A percentile compares a stretch with the other conserved stretches of the same genome.
phyloP scores from a whole-genome alignment of 495 filamentous ascomycete genomes.

The Penicillium coprophilum region DNA sequence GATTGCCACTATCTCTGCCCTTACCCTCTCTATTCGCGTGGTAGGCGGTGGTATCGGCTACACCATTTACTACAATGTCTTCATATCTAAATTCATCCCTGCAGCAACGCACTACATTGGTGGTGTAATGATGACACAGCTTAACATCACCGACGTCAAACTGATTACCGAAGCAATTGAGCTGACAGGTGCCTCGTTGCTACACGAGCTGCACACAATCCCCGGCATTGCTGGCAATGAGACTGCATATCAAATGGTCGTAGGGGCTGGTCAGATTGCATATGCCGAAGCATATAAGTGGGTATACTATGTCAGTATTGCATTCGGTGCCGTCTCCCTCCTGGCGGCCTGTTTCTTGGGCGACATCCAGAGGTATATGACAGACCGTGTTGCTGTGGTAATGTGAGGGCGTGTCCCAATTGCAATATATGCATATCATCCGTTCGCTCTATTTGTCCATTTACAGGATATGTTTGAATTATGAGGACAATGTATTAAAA shows the following conservation, averaged over 20 bases:
- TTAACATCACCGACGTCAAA: constrained; percentile 52
- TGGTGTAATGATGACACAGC: constrained; percentile 49
- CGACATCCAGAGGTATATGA: constrained; percentile 64
- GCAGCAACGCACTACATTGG: constrained; percentile 52
- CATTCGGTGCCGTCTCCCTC: constrained; percentile 63
- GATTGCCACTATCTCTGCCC: constrained; percentile 70
- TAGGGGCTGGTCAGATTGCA: constrained; percentile 60
- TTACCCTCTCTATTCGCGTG: constrained; percentile 72
- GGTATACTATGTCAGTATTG: constrained; percentile 68
- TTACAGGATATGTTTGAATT: not conserved
- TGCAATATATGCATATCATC: not conserved
- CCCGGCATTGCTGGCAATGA: constrained; percentile 58
- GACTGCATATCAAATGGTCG: constrained; percentile 55
- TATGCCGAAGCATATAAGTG: constrained; percentile 64
- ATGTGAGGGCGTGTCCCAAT: constrained; percentile 38
- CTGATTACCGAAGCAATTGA: constrained; percentile 49
- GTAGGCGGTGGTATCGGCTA: constrained; percentile 72
- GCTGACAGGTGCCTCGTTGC: constrained; percentile 56
- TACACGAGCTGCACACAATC: constrained; percentile 52
- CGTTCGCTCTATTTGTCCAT: not conserved
- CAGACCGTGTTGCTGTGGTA: constrained; percentile 66
- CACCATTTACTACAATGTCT: constrained; percentile 75
- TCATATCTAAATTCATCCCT: constrained; percentile 61
- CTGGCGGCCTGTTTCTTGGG: constrained; percentile 62
- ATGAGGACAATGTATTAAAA: not conserved